Base-by-base conservation (phyloP, 2,329 filamentous ascomycete genomes). In the Fusarium humuli region DNA sequence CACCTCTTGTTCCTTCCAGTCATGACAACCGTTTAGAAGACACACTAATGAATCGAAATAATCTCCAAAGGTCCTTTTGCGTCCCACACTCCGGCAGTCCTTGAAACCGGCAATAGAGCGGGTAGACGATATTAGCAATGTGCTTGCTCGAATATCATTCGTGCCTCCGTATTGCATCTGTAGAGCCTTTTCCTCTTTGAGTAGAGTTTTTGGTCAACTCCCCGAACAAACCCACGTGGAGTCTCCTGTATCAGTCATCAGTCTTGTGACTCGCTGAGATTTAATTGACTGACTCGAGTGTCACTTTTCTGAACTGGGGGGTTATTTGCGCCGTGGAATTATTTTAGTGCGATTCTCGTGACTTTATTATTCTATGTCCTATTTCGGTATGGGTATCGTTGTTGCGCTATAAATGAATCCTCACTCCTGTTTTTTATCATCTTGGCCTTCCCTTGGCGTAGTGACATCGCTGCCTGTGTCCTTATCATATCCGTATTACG, bases 331-430 rank as follows among this genome's bases (percentile, higher is more conserved):
- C 22, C 22, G 22, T 22, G 22, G 4, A 22, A 22, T 22, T 22
- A 22, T 22, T 22, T 22, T 3, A 22, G 22, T 22, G 22, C 22
- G 22, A 22, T 22, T 22, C 3, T 22, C 22, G 22, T 22, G 22
- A 22, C 22, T 22, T 22, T 22, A 22, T 22, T 22, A 22, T 22
- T 22, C 44, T 54, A 71, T 64, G 37, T 49, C 58, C 63, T 68
- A 40, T 58, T 54, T 54, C 44, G 50, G 53, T 53, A 48, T 45
- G 67, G 67, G 67, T 70, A 70, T 70, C 67, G 68, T 71, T 46
- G 48, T 66, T 70, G 22, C 67, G 67, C 67, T 59, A 37, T 63
- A 34, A 68, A 70, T 59, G 45, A 56, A 70, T 61, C 41, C 47
- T 58, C 57, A 30, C n/a, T 48, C 40, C 30, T 27, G 22, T 37